Evolutionary conservation across 2,329 filamentous ascomycete species (phyloP).

Genomic region (Penicillium sp.): DNA sequence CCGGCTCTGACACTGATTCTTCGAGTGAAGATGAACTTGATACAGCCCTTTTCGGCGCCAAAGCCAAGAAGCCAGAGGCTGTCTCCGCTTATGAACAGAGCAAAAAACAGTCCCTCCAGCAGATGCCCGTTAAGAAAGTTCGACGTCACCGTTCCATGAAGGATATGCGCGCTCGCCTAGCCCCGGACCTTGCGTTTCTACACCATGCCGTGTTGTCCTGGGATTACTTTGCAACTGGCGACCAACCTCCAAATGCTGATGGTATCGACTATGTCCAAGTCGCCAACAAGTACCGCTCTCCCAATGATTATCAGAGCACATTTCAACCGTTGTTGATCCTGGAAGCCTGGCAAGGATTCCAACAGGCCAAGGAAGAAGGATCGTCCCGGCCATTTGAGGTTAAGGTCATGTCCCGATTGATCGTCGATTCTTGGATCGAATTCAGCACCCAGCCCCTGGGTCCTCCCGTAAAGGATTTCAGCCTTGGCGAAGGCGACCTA

Average conservation of each 20-base stretch:
- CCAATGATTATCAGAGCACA: slow-evolving; percentile 78
- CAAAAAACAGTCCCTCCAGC: slow-evolving; percentile 53
- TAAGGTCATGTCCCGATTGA: slow-evolving; percentile 83
- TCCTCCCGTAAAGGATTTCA: slow-evolving; percentile 68
- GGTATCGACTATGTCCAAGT: slow-evolving; percentile 74
- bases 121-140: slow-evolving; percentile 77
- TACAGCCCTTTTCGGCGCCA: slow-evolving; percentile 64
- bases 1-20: slow-evolving; percentile 62
- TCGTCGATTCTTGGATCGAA: slow-evolving; percentile 90
- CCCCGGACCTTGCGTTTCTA: slow-evolving; percentile 81
- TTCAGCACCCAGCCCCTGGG: slow-evolving; percentile 80
- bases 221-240: slow-evolving; percentile 90
- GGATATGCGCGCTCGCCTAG: slow-evolving; percentile 89
- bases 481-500: slow-evolving; percentile 81
- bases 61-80: slow-evolving; percentile 39
- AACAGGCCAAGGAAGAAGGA: slow-evolving; percentile 84
- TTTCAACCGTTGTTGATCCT: slow-evolving; percentile 89
- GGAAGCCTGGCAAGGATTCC: slow-evolving; percentile 94
- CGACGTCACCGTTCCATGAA: slow-evolving; percentile 80
- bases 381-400: slow-evolving; percentile 80
- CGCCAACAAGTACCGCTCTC: slow-evolving; percentile 73
- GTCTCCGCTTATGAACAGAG: slow-evolving; percentile 50
- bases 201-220: slow-evolving; percentile 87
- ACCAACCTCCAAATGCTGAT: slow-evolving; percentile 74
- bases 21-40: slow-evolving; percentile 77